Evolutionary conservation across 495 filamentous ascomycete species (phyloP), one percentile per base, ranked within the genome.

Genomic region (Friedmanniomyces simplex): DNA sequence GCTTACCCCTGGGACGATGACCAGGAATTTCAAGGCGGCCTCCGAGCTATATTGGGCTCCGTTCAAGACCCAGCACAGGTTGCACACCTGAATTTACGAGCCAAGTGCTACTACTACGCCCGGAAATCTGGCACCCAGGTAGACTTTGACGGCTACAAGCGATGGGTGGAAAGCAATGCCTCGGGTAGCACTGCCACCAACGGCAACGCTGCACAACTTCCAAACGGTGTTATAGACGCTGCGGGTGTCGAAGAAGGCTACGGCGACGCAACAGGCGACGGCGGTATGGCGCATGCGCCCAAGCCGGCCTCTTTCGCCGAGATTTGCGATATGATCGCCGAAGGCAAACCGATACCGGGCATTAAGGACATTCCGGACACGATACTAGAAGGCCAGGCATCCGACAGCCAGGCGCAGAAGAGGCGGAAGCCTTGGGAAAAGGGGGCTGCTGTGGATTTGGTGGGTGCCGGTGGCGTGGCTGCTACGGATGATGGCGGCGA

Each of bases 361-460:
- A 94, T 98, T 65, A 83, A 83, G 60, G 77, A 96, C 59, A 93
- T 98, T 60, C 90, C 94, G 14, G 78, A 88, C 60, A 93, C 83
- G 0, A 78, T 96, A 7, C 77, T 93, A 28, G 72, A 79, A 24
- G 84, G 83, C 1, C 78, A 85, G 61, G 81, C 76, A 20, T 76
- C 81, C n/a, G 67, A 72, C 39, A 68, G 77, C 13, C 76, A 68
- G 25, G 72, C 70, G 32, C 63, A 73, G 52, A 79, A 71, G 65
- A 76, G 87, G 66, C 76, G 70, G 65, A 95, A 95, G 68, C 89
- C 89, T 2, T 95, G 89, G 89, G 89, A 95, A 71, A 82, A 74
- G 42, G 52, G 52, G 18, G 18, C 2, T 54, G 21, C 34, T 54
- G 51, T 32, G 21, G 21, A 14, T 21, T 14, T 32, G 32, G n/a